Percentiles rank a stretch among this genome's conserved stretches.
phyloP scores from a whole-genome alignment of 352 stramenopile species.

The Salisapilia sapeloensis region DNA sequence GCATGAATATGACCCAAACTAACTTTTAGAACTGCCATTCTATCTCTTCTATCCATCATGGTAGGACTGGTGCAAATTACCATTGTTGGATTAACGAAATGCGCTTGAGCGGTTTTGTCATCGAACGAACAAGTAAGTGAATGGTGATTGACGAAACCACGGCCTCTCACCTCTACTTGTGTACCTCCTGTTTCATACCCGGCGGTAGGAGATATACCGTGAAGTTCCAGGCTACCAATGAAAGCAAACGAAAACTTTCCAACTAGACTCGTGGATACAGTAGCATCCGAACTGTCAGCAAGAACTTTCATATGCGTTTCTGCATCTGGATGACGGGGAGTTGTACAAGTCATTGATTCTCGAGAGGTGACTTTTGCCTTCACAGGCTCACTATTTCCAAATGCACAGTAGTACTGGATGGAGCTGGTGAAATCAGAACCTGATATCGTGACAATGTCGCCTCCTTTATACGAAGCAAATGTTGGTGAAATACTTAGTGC shows the following conservation, averaged over 20 bases:
- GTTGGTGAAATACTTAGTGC: too few relatives aligned
- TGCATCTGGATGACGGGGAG: conserved; percentile 8
- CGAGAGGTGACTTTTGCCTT: conserved; percentile 2
- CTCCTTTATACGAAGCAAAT: conserved; percentile 12
- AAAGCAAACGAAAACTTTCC: conserved; percentile 16
- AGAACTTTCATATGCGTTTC: too few relatives aligned
- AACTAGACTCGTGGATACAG: conserved; percentile 1
- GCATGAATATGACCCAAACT: too few relatives aligned
- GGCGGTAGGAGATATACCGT: conserved; percentile 3
- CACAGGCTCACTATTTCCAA: conserved; percentile 4
- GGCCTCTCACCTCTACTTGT: conserved; percentile 8
- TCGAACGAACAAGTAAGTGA: conserved; percentile 20
- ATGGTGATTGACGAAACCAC: conserved; percentile 13
- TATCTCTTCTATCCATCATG: too few relatives aligned
- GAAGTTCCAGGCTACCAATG: conserved; percentile 13
- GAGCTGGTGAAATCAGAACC: conserved; percentile 6
- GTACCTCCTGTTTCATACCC: conserved; percentile 14
- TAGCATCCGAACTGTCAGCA: too few relatives aligned
- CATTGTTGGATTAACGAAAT: conserved; percentile 10
- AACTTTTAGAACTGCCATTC: too few relatives aligned
- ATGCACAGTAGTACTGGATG: conserved; percentile 11
- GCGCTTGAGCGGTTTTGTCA: conserved; percentile 3
- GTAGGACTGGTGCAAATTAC: conserved; percentile 13
- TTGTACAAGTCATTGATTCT: conserved; percentile 8
- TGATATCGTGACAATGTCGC: conserved; percentile 11